phyloP scores from a whole-genome alignment of 2,329 filamentous ascomycete genomes.

The Fusarium circinatum region DNA sequence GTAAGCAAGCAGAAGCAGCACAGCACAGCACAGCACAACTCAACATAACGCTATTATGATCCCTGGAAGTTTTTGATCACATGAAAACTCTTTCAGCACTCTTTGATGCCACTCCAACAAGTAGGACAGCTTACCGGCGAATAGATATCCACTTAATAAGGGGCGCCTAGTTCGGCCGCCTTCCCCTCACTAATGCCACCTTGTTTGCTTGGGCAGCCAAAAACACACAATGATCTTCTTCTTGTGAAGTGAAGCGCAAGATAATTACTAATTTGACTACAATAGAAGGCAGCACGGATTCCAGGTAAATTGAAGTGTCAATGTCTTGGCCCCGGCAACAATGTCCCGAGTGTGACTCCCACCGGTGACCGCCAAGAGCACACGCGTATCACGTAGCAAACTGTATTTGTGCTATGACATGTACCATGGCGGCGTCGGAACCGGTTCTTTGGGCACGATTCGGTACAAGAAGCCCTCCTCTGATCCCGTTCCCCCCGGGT shows the following conservation, averaged over 20 bases:
- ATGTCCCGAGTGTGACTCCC: constrained; percentile 32
- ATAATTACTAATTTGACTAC: not conserved
- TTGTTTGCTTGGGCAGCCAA: constrained; percentile 40
- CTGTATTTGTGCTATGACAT: not conserved
- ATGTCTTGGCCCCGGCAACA: constrained; percentile 33
- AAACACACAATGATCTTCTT: constrained; percentile 17
- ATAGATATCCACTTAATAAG: constrained; percentile 39
- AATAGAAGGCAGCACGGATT: not conserved
- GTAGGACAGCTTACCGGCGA: constrained; percentile 31
- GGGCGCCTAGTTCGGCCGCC: constrained; percentile 29
- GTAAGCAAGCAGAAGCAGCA: constrained; percentile 6
- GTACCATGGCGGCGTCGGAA: constrained; percentile 19
- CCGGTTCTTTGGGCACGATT: constrained; percentile 25
- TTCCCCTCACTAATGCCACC: constrained; percentile 44
- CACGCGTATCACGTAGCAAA: not conserved
- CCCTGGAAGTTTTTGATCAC: constrained; percentile 32
- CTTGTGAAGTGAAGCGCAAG: constrained; percentile 15
- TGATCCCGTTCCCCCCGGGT: constrained; percentile 18
- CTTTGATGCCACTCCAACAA: constrained; percentile 15
- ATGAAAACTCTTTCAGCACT: constrained; percentile 31
- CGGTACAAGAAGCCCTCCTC: not conserved
- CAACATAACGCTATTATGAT: constrained; percentile 16
- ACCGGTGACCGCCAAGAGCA: constrained; percentile 16
- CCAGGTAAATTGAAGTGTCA: not conserved
- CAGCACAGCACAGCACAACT: not conserved